Evolutionary conservation across 1,284 basidiomycete species (phyloP).

Genomic region (Papiliotrema nemorosa): DNA sequence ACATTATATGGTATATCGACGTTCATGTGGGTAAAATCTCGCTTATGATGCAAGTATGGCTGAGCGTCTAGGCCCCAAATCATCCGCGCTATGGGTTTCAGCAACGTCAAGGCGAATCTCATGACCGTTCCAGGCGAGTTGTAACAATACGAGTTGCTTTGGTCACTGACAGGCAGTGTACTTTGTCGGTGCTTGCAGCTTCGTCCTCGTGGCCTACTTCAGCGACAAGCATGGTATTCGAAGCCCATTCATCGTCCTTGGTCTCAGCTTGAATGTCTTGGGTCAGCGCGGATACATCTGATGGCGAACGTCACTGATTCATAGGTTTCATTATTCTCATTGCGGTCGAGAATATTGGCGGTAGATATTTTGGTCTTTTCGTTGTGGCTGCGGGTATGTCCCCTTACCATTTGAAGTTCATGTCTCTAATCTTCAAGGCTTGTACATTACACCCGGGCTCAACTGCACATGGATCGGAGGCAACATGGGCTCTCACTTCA

Average conservation of each 20-base stretch:
- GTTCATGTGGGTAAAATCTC: slow-evolving; percentile 11
- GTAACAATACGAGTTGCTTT: too few relatives aligned
- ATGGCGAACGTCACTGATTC: too few relatives aligned
- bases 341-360: slow-evolving; percentile 5
- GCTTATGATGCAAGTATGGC: too few relatives aligned
- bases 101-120: slow-evolving; percentile 25
- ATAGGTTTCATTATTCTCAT: background rate
- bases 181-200: slow-evolving; percentile 19
- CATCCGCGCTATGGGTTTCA: slow-evolving; percentile 21
- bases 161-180: too few relatives aligned
- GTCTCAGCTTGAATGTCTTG: slow-evolving; percentile 9
- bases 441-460: slow-evolving; percentile 12
- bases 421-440: too few relatives aligned
- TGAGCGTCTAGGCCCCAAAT: slow-evolving; percentile 17
- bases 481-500: slow-evolving; percentile 16
- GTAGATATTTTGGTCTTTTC: slow-evolving; percentile 14
- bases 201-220: slow-evolving; percentile 8
- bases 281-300: too few relatives aligned
- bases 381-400: slow-evolving; percentile 9
- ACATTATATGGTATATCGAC: slow-evolving; percentile 14
- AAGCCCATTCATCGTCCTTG: slow-evolving; percentile 14
- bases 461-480: slow-evolving; percentile 13
- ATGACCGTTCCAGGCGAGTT: slow-evolving; percentile 31
- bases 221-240: slow-evolving; percentile 18
- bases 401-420: too few relatives aligned